Evolutionary conservation across 331 rosid species (phyloP).

Genomic region (Phaseolus coccineus): DNA sequence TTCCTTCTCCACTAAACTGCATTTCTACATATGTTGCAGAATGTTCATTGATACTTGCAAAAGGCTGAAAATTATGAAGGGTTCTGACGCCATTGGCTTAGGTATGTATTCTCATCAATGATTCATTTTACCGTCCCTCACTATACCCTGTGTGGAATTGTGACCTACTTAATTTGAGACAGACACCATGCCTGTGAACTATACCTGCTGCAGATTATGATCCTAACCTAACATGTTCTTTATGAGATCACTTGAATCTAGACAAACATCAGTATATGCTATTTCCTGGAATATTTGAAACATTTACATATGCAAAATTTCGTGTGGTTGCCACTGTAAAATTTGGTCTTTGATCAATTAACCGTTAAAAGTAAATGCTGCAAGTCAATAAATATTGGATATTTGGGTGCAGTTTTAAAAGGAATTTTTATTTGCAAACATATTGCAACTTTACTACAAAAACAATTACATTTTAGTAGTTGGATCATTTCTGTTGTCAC

Average conservation of each 20-base stretch:
- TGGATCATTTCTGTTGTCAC: slow-evolving; percentile 5
- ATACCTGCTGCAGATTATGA: slow-evolving; percentile 5
- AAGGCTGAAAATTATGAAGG: slow-evolving; percentile 93
- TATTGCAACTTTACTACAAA: not conserved
- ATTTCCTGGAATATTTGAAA: slow-evolving; percentile 10
- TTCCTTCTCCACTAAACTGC: slow-evolving; percentile 22
- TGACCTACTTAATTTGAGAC: not conserved
- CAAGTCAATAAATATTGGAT: too few relatives aligned
- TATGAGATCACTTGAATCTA: slow-evolving; percentile 6
- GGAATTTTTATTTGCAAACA: not conserved
- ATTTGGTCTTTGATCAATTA: not conserved
- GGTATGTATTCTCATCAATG: slow-evolving; percentile 56
- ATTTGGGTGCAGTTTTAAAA: not conserved
- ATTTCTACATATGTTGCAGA: slow-evolving; percentile 52
- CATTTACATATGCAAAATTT: not conserved
- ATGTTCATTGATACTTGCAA: slow-evolving; percentile 88
- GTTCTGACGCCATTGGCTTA: slow-evolving; percentile 94
- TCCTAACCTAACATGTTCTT: not conserved
- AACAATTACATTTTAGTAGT: slow-evolving; percentile 1
- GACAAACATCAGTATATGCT: not conserved
- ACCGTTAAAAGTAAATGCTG: not conserved
- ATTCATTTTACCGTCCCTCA: not conserved
- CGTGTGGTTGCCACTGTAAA: not conserved
- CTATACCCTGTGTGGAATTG: not conserved
- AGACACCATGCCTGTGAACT: not conserved